Evolutionary conservation across 2,329 filamentous ascomycete genomes (phyloP).

Genomic region (Pyricularia grisea): DNA sequence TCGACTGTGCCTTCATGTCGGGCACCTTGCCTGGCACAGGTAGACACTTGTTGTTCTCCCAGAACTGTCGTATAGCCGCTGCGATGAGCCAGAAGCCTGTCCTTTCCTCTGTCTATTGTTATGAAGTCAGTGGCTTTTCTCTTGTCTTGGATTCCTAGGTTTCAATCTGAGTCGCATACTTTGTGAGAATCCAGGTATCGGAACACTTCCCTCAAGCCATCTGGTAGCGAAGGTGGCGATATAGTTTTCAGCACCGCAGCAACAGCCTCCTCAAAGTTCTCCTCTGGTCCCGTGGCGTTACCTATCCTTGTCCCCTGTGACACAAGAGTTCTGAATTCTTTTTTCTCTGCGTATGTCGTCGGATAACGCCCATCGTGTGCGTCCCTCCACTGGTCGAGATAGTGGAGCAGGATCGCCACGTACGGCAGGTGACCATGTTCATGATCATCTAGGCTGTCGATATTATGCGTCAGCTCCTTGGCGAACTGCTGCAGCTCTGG

Average conservation of each 20-base stretch:
- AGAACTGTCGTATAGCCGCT: constrained; percentile 68
- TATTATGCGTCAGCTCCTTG: constrained; percentile 53
- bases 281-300: constrained; percentile 79
- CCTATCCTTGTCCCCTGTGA: constrained; percentile 56
- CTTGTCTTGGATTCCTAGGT: neutral
- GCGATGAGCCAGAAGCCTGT: constrained; percentile 85
- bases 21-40: constrained; percentile 82
- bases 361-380: constrained; percentile 60
- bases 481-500: constrained; percentile 65
- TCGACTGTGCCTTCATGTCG: constrained; percentile 95
- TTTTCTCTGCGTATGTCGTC: constrained; percentile 74
- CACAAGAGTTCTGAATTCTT: constrained; percentile 66
- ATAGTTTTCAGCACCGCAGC: constrained; percentile 84
- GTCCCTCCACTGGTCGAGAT: constrained; percentile 71
- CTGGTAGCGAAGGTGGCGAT: constrained; percentile 56
- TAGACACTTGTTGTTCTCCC: constrained; percentile 60
- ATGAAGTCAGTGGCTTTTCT: neutral
- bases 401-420: constrained; percentile 72
- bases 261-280: constrained; percentile 92
- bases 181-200: constrained; percentile 34
- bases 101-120: constrained; percentile 26
- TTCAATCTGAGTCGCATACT: neutral
- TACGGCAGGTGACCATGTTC: constrained; percentile 91
- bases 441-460: constrained; percentile 64
- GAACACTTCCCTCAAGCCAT: constrained; percentile 69